Evolutionary conservation across 1,284 basidiomycete species (phyloP), one percentile per base, ranked within the genome.

Genomic region (Pascua sp.): DNA sequence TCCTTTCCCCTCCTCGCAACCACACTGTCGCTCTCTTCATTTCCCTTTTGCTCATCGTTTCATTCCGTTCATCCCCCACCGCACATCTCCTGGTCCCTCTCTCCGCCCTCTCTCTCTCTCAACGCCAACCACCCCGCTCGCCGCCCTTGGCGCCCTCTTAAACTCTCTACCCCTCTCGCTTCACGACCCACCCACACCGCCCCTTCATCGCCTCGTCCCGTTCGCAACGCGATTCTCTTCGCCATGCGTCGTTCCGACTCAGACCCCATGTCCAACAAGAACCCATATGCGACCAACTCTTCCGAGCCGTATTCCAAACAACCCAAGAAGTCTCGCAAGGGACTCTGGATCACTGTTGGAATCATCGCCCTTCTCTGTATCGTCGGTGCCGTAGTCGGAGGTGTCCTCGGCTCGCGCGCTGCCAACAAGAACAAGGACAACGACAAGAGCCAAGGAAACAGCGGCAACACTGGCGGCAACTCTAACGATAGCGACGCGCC

Each of bases 371-470:
- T 90, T 61, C 67, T 85, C 56, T 81, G 90, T 65, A 85, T 91
- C 66, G 75, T 85, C 61, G 90, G 80, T 54, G 89, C 86, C 49
- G 88, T 92, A 32, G 78, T 93, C 50, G 91, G 88, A 54, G 88
- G 86, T 69, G 83, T 91, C 39, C 68, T 93, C 42, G 90, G 88
- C 17, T 80, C 80, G 44, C 81, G 84, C 15, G 62, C 68, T 13
- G 51, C 68, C 50, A 71, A 72, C 54, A 77, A 80, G 64, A 80
- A 79, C 80, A 79, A 81, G 76, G 80, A 74, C 58, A 61, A 63
- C 18, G 45, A 56, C 65, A 50, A 49, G 38, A 42, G 42, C 16
- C 16, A 16, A 38, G 72, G 87, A 43, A 57, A 32, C 49, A 32
- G 11, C 9, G 32, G 37, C 44, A 36, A 37, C 15, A 18, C 42